phyloP scores from a whole-genome alignment of 192 early-diverging fungal genomes.

The Piromyces sp. region DNA sequence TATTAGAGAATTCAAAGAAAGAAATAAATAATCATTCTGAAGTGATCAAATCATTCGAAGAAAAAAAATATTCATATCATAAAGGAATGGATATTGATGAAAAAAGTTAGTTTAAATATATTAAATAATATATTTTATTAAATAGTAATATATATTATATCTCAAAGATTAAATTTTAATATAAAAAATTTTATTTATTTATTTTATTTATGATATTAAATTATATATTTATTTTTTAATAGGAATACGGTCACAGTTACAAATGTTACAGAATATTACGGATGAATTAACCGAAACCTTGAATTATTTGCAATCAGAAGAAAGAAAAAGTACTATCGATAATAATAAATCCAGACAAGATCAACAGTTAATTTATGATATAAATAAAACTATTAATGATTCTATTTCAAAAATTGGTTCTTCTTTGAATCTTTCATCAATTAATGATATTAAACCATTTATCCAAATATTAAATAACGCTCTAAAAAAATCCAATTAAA shows the following conservation, averaged over 20 bases:
- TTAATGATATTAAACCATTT: background rate
- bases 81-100: background rate
- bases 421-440: background rate
- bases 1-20: too few species aligned
- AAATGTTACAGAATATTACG: background rate
- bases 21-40: too few species aligned
- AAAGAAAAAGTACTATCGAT: background rate
- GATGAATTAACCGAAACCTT: background rate
- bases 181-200: too few species aligned
- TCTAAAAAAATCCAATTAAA: background rate
- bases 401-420: background rate
- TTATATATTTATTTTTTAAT: background rate
- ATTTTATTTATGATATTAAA: too few species aligned
- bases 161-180: too few species aligned
- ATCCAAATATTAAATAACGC: background rate
- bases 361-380: background rate
- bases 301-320: background rate
- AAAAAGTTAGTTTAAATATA: background rate
- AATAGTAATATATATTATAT: too few species aligned
- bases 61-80: background rate
- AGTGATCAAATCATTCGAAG: background rate
- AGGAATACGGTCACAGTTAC: background rate
- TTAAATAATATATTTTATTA: too few species aligned
- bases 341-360: background rate
- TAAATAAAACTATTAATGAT: background rate